Evolutionary conservation across 192 early-diverging fungal species (phyloP), one percentile per base, ranked within the genome.

Genomic region (Rhizophagus sp.): DNA sequence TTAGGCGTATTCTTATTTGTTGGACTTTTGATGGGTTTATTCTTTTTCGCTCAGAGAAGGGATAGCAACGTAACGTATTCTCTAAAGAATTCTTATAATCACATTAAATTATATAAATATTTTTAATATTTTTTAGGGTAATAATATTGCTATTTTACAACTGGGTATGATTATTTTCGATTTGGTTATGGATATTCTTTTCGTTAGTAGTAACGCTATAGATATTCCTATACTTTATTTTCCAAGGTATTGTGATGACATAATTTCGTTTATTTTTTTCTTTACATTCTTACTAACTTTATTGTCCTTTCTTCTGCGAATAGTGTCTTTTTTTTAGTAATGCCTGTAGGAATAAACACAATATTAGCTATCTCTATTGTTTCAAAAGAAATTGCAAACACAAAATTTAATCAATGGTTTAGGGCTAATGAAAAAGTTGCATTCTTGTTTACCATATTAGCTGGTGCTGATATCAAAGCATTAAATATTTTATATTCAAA

Each of bases 381-480:
- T 24, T 66, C 63, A 17, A 24, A 62, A 10, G 75, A 76, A 76
- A 39, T 7, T n/a, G 11, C 62, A 22, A 36, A 11, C 39, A 19
- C 5, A 19, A 24, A 62, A 33, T 76, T 76, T 39, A 17, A 7
- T 25, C 0, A 63, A 66, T 76, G 75, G 75, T 65, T 76, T 15
- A 27, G 0, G 30, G 1, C 62, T 22, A 1, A 76, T 61, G 52
- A 5, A 39, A 76, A 76, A 47, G 34, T 61, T 17, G 34, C 62
- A 36, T 41, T 34, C 12, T 17, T 76, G 17, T 39, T 76, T 65
- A 76, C 33, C 15, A 6, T 76, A 30, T 24, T 76, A 64, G 62
- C 75, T 25, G 41, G 22, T 44, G 61, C 75, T 24, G 75, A 76
- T 25, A 47, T 76, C 22, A 62, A 76, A 76, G 62, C 62, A 47